phyloP scores from a whole-genome alignment of 306 rosid species.

The Prunus salicina region DNA sequence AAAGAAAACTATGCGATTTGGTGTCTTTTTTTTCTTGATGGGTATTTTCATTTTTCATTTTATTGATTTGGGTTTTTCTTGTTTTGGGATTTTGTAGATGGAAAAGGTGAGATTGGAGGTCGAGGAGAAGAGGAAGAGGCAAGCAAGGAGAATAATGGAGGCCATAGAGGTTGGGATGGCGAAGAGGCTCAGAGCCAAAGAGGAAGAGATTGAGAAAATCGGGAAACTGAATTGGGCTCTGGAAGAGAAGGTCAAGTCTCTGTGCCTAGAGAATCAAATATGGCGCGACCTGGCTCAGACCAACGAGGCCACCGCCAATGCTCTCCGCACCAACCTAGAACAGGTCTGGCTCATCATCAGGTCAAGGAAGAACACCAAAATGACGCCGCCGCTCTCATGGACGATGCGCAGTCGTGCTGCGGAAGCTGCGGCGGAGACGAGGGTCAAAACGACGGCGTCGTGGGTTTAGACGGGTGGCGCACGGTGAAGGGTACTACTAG shows the following conservation, averaged over 20 bases:
- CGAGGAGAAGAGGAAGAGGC: constrained; percentile 65
- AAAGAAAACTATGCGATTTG: not conserved
- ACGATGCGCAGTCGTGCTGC: constrained; percentile 67
- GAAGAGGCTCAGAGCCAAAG: constrained; percentile 60
- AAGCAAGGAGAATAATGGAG: constrained; percentile 54
- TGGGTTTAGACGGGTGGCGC: constrained; percentile 35
- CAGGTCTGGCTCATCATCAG: constrained; percentile 46
- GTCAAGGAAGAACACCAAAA: constrained; percentile 16
- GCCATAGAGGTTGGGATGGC: constrained; percentile 53
- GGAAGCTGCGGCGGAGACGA: constrained; percentile 41
- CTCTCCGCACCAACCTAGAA: constrained; percentile 57
- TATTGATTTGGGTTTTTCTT: not conserved
- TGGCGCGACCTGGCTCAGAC: constrained; percentile 88
- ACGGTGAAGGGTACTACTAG: constrained; percentile 3
- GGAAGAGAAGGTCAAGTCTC: constrained; percentile 57
- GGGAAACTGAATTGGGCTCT: constrained; percentile 75
- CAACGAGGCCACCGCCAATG: constrained; percentile 83
- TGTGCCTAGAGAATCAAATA: constrained; percentile 68
- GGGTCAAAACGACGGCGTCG: not conserved
- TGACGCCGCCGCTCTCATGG: constrained; percentile 16
- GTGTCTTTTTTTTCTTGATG: not conserved
- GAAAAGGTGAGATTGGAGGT: constrained; percentile 77
- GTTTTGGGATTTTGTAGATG: constrained; percentile 40
- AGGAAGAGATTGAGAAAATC: constrained; percentile 73
- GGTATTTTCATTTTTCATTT: not conserved